Conservation (phyloP, 2,329 filamentous ascomycete species). For the Diaporthe vexans region DNA sequence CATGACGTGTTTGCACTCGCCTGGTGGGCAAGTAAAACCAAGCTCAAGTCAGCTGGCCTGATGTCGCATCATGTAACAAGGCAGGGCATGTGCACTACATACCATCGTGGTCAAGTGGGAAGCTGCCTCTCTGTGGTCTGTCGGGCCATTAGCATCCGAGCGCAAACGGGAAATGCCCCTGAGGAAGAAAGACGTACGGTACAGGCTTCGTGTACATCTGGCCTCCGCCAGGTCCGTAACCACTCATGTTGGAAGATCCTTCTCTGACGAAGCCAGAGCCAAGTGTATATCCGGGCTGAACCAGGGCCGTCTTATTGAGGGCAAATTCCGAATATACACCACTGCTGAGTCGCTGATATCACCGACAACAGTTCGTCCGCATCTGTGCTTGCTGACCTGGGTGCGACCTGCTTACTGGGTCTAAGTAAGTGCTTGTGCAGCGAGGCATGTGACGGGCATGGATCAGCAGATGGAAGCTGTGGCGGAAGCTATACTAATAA, state of each 20-base stretch:
- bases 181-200: constrained; percentile 48
- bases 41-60: background rate
- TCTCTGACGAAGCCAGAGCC: background rate
- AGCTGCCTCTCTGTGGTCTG: constrained; percentile 91
- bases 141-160: constrained; percentile 7
- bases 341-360: background rate
- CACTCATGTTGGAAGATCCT: constrained; percentile 47
- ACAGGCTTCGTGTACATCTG: constrained; percentile 50
- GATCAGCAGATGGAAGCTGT: constrained; percentile 32
- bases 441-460: constrained; percentile 20
- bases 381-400: constrained; percentile 18
- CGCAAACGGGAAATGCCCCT: background rate
- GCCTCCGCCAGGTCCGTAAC: constrained; percentile 50
- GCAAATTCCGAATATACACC: too few relatives aligned
- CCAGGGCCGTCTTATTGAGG: background rate
- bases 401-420: constrained; percentile 1
- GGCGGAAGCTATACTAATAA: constrained; percentile 30
- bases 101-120: constrained; percentile 95
- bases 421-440: constrained; percentile 6
- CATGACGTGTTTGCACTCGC: constrained; percentile 95
- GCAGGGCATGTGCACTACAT: constrained; percentile 40
- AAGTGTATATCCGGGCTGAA: background rate
- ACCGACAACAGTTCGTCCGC: background rate
- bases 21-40: constrained; percentile 56
- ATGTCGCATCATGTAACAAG: constrained; percentile 31